Evolutionary conservation across 2,329 filamentous ascomycete species (phyloP), one percentile per base, ranked within the genome.

Genomic region (Ophiostoma quercus): DNA sequence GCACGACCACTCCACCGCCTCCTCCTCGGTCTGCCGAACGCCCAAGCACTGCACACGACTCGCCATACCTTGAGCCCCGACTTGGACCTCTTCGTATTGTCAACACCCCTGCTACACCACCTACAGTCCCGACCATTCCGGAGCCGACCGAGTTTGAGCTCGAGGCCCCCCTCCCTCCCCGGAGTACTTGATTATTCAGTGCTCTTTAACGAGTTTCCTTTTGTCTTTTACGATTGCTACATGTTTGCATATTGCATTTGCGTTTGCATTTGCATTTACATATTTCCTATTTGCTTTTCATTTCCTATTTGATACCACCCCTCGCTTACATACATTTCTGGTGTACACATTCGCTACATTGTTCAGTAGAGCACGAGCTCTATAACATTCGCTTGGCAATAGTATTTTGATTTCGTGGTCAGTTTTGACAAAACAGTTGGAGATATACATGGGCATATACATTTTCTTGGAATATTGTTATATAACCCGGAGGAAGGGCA

Each of bases 1-100:
- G 39, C 51, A 6, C 43, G 0, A n/a, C 32, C n/a, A 19, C 69
- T 8, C 66, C 60, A 3, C 43, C 60, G 2, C 57, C 51, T n/a
- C 37, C 57, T 2, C 37, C 41, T 0, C 22, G 32, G 34, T 12
- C 67, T 1, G n/a, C 29, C 5, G n/a, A 57, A 32, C 67, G 47
- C n/a, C 16, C 67, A 3, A 57, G 12, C 16, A 65, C 54, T 12
- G 25, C 65, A 2, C 39, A 60, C 7, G 69, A 70, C 19, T 68
- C 67, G 16, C 69, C 69, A 0, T 47, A 66, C 60, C 37, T 70
- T 14, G 60, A 47, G 43, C 69, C 69, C 25, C 67, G 65, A 2
- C 67, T 68, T n/a, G 67, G 70, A 6, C 70, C 67, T 37, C 70
- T 71, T 9, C 70, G 70, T 3, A 67, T 71, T 32, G 51, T 71